A percentile compares a stretch with the other conserved stretches of the same genome.
These are phyloP conservation scores for Aspergillus pseudoglaucus DNA, from an alignment of 2,329 filamentous ascomycete genomes.

Conservation along the genomic window DNA sequence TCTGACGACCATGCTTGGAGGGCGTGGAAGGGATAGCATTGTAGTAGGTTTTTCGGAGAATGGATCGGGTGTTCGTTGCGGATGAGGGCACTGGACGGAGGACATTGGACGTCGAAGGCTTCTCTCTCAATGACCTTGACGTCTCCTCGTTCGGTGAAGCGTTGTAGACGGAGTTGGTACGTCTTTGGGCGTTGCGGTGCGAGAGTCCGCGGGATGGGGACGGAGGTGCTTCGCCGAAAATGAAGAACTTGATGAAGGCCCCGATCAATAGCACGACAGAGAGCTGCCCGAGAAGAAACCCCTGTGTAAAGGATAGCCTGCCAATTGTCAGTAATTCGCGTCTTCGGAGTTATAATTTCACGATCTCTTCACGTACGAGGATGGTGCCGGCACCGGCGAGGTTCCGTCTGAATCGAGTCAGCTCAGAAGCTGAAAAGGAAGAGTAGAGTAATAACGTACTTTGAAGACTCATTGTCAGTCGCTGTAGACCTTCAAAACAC, in stretches of 20 bases:
- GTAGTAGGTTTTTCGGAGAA: slow-evolving; percentile 95
- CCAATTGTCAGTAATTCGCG: slow-evolving; percentile 11
- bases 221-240: slow-evolving; percentile 88
- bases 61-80: slow-evolving; percentile 73
- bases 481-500: slow-evolving; percentile 12
- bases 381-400: slow-evolving; percentile 28
- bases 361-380: slow-evolving; percentile 32
- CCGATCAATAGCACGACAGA: slow-evolving; percentile 86
- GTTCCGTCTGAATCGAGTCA: slow-evolving; percentile 24
- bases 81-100: slow-evolving; percentile 66
- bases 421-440: neutral
- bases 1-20: slow-evolving; percentile 36
- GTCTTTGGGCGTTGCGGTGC: slow-evolving; percentile 70
- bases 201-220: slow-evolving; percentile 71
- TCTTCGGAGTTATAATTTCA: slow-evolving; percentile 5
- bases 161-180: slow-evolving; percentile 58
- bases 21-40: slow-evolving; percentile 49
- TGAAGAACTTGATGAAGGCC: slow-evolving; percentile 99
- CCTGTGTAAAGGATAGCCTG: slow-evolving; percentile 86
- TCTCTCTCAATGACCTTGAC: slow-evolving; percentile 41
- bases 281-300: slow-evolving; percentile 85
- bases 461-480: slow-evolving; percentile 28
- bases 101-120: slow-evolving; percentile 58
- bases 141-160: slow-evolving; percentile 30
- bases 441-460: slow-evolving; percentile 11